Percentiles rank a stretch among this genome's conserved stretches.
phyloP scores from a whole-genome alignment of 2,329 filamentous ascomycete species.

The Apiospora kogelbergensis region DNA sequence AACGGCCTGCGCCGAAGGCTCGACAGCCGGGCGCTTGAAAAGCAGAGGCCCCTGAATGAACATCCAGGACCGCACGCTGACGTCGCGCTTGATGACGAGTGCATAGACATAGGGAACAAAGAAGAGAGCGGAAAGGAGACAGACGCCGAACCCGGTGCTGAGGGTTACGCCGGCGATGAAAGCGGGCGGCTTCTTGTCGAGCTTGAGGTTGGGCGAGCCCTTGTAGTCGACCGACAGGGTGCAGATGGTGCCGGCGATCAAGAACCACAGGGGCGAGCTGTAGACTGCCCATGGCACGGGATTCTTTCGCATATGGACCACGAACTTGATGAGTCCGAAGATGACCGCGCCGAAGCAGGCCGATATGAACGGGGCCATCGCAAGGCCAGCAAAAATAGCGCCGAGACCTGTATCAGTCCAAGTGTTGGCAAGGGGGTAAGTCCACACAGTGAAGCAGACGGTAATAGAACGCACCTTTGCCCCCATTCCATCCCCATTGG shows the following conservation, averaged over 20 bases:
- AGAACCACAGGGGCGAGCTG: conserved; percentile 74
- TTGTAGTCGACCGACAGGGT: conserved; percentile 80
- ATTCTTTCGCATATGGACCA: conserved; percentile 71
- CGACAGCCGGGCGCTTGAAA: conserved; percentile 56
- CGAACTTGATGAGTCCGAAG: conserved; percentile 70
- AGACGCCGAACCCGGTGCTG: conserved; percentile 61
- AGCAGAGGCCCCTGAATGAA: conserved; percentile 64
- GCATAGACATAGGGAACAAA: conserved; percentile 71
- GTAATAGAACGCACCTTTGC: conserved; percentile 39
- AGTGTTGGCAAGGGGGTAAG: neutral
- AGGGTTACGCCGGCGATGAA: conserved; percentile 69
- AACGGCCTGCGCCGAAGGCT: conserved; percentile 50
- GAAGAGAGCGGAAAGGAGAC: conserved; percentile 62
- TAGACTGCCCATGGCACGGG: conserved; percentile 72
- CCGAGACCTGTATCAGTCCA: conserved; percentile 58
- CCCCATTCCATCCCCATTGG: conserved; percentile 69
- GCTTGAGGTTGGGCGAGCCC: conserved; percentile 67
- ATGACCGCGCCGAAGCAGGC: conserved; percentile 65
- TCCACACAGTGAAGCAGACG: too few species aligned
- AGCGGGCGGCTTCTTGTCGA: conserved; percentile 65
- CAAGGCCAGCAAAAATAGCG: conserved; percentile 70
- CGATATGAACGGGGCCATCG: conserved; percentile 69
- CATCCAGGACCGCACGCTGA: conserved; percentile 62
- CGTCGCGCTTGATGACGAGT: conserved; percentile 68
- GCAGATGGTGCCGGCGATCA: conserved; percentile 72